Conservation (phyloP, 2,329 filamentous ascomycete species). For the Pestalotiopsis sp. region DNA sequence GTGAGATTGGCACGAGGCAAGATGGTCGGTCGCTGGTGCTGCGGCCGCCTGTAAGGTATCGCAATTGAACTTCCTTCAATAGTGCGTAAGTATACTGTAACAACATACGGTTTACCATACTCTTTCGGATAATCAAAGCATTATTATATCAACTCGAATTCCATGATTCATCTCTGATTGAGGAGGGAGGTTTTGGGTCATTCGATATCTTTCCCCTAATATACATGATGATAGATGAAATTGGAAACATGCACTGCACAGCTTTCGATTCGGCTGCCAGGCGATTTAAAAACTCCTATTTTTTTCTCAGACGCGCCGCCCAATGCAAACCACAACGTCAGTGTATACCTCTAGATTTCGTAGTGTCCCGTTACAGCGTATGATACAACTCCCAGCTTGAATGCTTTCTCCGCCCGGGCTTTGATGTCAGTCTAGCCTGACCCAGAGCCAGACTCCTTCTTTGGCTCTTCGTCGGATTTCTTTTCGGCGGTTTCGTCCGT, state of each 20-base stretch:
- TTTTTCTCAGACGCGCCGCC: conserved; percentile 10
- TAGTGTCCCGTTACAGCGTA: conserved; percentile 2
- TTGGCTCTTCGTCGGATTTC: conserved; percentile 28
- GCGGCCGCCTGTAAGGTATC: not conserved
- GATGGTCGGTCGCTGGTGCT: not conserved
- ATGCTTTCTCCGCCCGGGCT: not conserved
- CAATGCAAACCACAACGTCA: conserved; percentile 10
- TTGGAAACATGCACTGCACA: not conserved
- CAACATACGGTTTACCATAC: not conserved
- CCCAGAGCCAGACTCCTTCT: conserved; percentile 28
- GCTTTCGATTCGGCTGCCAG: not conserved
- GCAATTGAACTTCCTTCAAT: no score
- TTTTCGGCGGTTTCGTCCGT: conserved; percentile 23
- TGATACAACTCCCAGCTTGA: not conserved
- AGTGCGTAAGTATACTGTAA: no score
- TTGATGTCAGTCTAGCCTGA: conserved; percentile 23
- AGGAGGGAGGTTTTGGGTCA: conserved; percentile 7
- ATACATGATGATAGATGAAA: not conserved
- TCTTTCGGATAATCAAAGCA: not conserved
- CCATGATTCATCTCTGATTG: conserved; percentile 7
- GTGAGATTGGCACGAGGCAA: not conserved
- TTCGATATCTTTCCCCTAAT: not conserved
- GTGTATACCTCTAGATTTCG: conserved; percentile 11
- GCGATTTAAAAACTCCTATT: not conserved
- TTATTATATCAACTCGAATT: not conserved